Base-by-base conservation (phyloP, 1,139 yeast genomes). In the Chernovozyma aurita region DNA sequence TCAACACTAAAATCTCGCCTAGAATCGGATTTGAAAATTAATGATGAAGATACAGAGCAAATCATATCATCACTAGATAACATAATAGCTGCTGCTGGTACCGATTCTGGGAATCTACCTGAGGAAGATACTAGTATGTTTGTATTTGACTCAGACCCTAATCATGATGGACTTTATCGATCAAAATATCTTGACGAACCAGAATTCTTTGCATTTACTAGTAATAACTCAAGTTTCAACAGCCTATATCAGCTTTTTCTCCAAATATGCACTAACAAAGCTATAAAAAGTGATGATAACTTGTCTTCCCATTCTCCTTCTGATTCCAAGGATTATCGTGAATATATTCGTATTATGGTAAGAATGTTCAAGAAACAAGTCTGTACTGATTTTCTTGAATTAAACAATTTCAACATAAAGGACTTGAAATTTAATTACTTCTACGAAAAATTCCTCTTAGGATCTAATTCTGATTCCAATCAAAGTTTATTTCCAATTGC, bases 241-340 rank as follows among this genome's bases (percentile, higher is more conserved):
- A 43, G 48, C 18, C 43, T 61, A 1, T 63, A 61, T 39, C 46
- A 47, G 7, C 36, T 52, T 2, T 59, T 61, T 34, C 44, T 59
- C 18, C 59, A 56, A 32, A 8, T 33, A n/a, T 33, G 32, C 15
- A 20, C 29, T 5, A 20, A 20, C 13, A 20, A 9, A 20, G 9
- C 6, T 20, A 7, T 9, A 7, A 21, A 30, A 14, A 11, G 17
- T 13, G 6, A 24, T 13, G 27, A 24, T 12, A 6, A 37, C 14
- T 41, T 34, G 13, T 34, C 36, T 15, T 32, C 40, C 14, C 40
- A 42, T 17, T 41, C 35, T 14, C 35, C 36, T 15, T 32, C 40
- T n/a, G 41, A 42, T 17, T n/a, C 21, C 11, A 15, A 5, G 16
- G 27, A 15, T 22, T 36, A 42, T 16, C 27, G 29, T 12, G 44